Evolutionary conservation across 2,329 filamentous ascomycete species (phyloP).

Genomic region (Lasiodiplodia sp.): DNA sequence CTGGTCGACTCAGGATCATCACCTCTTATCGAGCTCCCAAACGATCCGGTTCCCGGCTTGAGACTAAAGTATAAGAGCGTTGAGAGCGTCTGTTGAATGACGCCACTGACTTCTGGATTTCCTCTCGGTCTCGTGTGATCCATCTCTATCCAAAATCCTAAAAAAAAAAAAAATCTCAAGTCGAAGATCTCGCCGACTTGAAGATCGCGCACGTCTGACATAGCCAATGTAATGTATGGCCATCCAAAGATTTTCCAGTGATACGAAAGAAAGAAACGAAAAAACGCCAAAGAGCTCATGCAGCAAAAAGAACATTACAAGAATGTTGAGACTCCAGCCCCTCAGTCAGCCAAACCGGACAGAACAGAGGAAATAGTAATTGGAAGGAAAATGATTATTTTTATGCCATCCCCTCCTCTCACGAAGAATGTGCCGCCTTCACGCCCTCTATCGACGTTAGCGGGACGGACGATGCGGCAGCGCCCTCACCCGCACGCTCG

Average conservation of each 20-base stretch:
- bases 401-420: background rate
- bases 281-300: background rate
- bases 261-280: background rate
- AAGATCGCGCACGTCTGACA: background rate
- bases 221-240: background rate
- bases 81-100: background rate
- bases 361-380: background rate
- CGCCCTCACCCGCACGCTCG: constrained; percentile 35
- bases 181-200: background rate
- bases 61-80: background rate
- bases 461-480: background rate
- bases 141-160: background rate
- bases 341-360: background rate
- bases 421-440: constrained; percentile 3
- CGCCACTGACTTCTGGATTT: background rate
- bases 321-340: background rate
- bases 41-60: background rate
- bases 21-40: background rate
- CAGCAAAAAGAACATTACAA: background rate
- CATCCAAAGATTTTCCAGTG: background rate
- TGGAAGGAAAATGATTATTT: background rate
- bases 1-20: background rate
- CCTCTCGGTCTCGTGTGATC: background rate
- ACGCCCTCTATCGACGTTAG: background rate
- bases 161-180: background rate